Percentiles rank a stretch among this genome's conserved stretches.
These are phyloP conservation scores for Isatis lusitanica DNA, from an alignment of 441 rosid species.

Conservation along the genomic window DNA sequence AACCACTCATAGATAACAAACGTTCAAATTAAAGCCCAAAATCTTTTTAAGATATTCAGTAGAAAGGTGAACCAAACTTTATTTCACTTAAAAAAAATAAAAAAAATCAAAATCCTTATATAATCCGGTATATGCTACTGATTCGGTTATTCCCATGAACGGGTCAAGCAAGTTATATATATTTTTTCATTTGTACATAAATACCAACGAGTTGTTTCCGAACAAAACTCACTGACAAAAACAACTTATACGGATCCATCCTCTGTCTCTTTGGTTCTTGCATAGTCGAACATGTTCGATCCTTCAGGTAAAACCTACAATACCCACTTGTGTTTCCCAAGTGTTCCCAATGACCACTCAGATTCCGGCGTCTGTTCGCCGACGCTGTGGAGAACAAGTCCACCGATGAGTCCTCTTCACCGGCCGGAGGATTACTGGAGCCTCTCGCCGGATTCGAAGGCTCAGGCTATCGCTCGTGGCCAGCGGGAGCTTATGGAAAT, in stretches of 20 bases:
- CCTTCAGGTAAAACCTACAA: slow-evolving; percentile 29
- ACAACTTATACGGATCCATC: background rate
- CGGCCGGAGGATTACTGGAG: slow-evolving; percentile 41
- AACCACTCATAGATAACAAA: slow-evolving; percentile 26
- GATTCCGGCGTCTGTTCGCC: slow-evolving; percentile 61
- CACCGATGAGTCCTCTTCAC: slow-evolving; percentile 44
- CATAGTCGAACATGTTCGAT: slow-evolving; percentile 43
- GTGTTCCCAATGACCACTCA: slow-evolving; percentile 34
- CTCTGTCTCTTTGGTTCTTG: background rate
- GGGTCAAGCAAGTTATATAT: slow-evolving; percentile 24
- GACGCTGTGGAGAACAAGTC: slow-evolving; percentile 66
- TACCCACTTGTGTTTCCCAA: slow-evolving; percentile 33
- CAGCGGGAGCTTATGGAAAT: slow-evolving; percentile 89
- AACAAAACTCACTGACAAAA: slow-evolving; percentile 2
- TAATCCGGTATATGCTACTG: background rate
- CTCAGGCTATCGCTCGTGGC: slow-evolving; percentile 76
- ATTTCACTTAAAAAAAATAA: background rate
- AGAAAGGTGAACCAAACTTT: background rate
- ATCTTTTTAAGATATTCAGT: background rate
- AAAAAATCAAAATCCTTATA: background rate
- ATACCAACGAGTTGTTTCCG: background rate
- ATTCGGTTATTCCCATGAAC: background rate
- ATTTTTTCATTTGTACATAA: background rate
- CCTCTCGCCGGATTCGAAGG: slow-evolving; percentile 65
- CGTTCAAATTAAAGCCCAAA: slow-evolving; percentile 9